A percentile compares a stretch with the other conserved stretches of the same genome.
phyloP scores from a whole-genome alignment of 306 rosid species.

The Erythrophleum fordii region DNA sequence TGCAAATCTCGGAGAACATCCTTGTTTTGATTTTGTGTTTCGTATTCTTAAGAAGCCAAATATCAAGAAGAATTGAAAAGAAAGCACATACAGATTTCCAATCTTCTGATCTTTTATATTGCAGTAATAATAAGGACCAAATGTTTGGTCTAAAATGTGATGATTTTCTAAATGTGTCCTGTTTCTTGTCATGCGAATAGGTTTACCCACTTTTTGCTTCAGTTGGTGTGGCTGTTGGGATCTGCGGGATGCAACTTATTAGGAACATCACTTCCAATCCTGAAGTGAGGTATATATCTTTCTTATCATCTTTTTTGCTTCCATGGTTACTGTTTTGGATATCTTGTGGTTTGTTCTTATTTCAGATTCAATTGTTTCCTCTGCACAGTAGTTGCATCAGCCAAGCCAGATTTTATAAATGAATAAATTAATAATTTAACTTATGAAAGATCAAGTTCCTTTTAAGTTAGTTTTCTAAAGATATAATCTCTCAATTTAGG shows the following conservation, averaged over 20 bases:
- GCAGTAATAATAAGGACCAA: background rate
- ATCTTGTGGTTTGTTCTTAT: no score
- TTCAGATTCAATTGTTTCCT: no score
- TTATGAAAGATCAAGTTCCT: no score
- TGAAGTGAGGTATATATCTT: slow-evolving; percentile 65
- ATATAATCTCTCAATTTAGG: no score
- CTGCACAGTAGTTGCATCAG: no score
- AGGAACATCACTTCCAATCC: slow-evolving; percentile 75
- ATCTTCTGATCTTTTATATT: background rate
- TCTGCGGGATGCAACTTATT: slow-evolving; percentile 70
- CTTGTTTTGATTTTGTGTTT: background rate
- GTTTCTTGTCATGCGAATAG: slow-evolving; percentile 40
- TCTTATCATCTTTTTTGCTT: no score
- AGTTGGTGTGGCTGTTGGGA: slow-evolving; percentile 67
- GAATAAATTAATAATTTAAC: no score
- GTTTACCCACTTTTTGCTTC: slow-evolving; percentile 83
- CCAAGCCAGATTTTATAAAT: no score
- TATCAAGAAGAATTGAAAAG: background rate
- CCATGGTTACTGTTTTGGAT: no score
- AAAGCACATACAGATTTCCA: background rate
- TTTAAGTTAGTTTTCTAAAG: no score
- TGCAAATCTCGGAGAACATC: background rate
- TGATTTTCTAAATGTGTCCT: slow-evolving; percentile 5
- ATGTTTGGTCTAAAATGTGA: background rate
- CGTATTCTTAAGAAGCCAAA: background rate